Evolutionary conservation across 805 yeast species (phyloP).

Genomic region (Candida cerambycidarum): DNA sequence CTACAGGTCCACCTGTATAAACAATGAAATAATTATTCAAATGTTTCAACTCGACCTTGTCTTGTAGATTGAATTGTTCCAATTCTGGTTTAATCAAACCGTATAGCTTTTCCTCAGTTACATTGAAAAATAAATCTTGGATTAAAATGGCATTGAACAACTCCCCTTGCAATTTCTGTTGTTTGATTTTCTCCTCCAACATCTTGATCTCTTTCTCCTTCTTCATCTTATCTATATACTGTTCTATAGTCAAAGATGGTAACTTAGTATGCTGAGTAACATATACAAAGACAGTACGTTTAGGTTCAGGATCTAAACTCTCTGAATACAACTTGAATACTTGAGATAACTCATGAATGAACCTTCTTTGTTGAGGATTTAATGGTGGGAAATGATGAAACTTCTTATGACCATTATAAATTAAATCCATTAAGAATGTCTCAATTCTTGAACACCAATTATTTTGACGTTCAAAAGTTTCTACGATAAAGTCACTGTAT

Average conservation of each 20-base stretch:
- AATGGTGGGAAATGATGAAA: conserved; percentile 70
- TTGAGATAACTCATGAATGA: conserved; percentile 67
- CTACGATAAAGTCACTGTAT: conserved; percentile 48
- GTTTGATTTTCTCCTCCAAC: conserved; percentile 20
- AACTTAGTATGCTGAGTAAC: conserved; percentile 29
- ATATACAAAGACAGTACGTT: conserved; percentile 66
- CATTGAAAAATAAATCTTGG: conserved; percentile 53
- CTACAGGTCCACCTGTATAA: neutral
- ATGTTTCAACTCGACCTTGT: conserved; percentile 2
- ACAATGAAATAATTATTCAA: conserved; percentile 1
- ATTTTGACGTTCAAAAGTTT: conserved; percentile 52
- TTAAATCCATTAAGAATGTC: conserved; percentile 31
- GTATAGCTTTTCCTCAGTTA: conserved; percentile 28
- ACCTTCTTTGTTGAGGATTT: conserved; percentile 65
- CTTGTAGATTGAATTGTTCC: conserved; percentile 13
- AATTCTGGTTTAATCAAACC: conserved; percentile 23
- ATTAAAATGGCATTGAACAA: conserved; percentile 56
- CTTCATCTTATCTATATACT: conserved; percentile 29
- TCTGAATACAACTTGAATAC: conserved; percentile 61
- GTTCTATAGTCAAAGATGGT: conserved; percentile 34
- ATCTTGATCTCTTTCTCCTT: conserved; percentile 21
- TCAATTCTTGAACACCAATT: conserved; percentile 73
- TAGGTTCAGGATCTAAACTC: conserved; percentile 81
- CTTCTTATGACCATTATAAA: conserved; percentile 20
- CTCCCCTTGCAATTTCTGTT: conserved; percentile 16